These are phyloP conservation scores for Bipolaris zeicola DNA, from an alignment of 2,329 filamentous ascomycete species.

Conservation along the genomic window DNA sequence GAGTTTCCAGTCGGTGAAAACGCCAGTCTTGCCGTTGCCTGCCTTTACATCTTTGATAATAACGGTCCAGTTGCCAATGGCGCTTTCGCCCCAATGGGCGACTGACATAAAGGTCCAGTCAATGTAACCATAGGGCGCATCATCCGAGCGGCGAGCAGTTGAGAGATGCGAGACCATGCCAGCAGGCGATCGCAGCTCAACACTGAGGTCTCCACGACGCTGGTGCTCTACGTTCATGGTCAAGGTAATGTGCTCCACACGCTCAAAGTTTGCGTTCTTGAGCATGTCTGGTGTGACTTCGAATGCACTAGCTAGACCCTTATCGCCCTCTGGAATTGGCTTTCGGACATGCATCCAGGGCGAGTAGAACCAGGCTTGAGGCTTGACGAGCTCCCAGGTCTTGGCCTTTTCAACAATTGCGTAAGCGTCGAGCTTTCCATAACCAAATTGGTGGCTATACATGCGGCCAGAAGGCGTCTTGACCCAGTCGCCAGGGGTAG, in stretches of 20 bases:
- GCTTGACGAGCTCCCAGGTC: conserved; percentile 85
- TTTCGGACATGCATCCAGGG: conserved; percentile 93
- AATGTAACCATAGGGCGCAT: conserved; percentile 71
- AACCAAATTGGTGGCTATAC: conserved; percentile 94
- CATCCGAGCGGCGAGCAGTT: conserved; percentile 73
- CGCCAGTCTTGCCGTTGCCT: conserved; percentile 76
- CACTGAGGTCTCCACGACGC: conserved; percentile 87
- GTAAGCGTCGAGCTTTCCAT: conserved; percentile 91
- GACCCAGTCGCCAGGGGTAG: conserved; percentile 81
- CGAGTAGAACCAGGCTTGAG: conserved; percentile 92
- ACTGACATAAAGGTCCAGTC: conserved; percentile 99
- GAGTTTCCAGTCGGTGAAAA: conserved; percentile 88
- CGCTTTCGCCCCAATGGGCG: conserved; percentile 91
- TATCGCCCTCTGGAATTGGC: conserved; percentile 79
- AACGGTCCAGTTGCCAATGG: conserved; percentile 87
- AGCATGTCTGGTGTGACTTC: conserved; percentile 83
- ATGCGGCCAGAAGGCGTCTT: conserved; percentile 78
- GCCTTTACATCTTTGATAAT: conserved; percentile 79
- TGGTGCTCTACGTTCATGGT: conserved; percentile 96
- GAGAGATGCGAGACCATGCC: conserved; percentile 85
- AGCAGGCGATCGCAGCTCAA: conserved; percentile 84
- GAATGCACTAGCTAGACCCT: conserved; percentile 79
- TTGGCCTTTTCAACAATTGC: conserved; percentile 84
- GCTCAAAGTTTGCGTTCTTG: conserved; percentile 78
- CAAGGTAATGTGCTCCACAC: conserved; percentile 91